A percentile compares a stretch with the other conserved stretches of the same genome.
Evolutionary conservation across 1,284 basidiomycete genomes (phyloP).

Genomic region (Ganoderma lingzhi): DNA sequence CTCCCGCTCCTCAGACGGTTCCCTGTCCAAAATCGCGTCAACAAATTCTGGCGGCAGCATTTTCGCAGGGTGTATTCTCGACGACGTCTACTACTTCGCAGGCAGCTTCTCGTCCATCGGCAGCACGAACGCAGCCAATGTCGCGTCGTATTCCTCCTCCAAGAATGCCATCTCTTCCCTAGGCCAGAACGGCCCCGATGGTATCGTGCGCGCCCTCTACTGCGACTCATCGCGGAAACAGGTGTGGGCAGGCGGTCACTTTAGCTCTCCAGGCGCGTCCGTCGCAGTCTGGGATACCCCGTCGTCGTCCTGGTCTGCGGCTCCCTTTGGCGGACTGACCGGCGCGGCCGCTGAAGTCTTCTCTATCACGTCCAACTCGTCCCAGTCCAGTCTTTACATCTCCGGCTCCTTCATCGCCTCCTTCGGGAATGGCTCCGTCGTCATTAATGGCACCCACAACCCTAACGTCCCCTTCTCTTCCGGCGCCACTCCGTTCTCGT

Average conservation of each 20-base stretch:
- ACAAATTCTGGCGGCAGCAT: slow-evolving; percentile 79
- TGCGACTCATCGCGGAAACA: slow-evolving; percentile 80
- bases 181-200: slow-evolving; percentile 71
- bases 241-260: slow-evolving; percentile 89
- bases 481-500: slow-evolving; percentile 87
- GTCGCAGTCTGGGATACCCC: slow-evolving; percentile 84
- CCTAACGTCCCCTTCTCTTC: slow-evolving; percentile 79
- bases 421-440: slow-evolving; percentile 66
- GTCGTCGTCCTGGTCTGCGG: slow-evolving; percentile 72
- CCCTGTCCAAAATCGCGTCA: slow-evolving; percentile 68
- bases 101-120: slow-evolving; percentile 80
- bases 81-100: slow-evolving; percentile 73
- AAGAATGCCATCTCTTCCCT: slow-evolving; percentile 67
- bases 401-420: slow-evolving; percentile 86
- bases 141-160: slow-evolving; percentile 77
- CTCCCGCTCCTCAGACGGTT: slow-evolving; percentile 68
- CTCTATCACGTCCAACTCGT: slow-evolving; percentile 80
- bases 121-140: slow-evolving; percentile 64
- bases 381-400: slow-evolving; percentile 83
- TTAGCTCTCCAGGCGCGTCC: slow-evolving; percentile 74
- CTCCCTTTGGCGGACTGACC: slow-evolving; percentile 86
- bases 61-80: slow-evolving; percentile 69
- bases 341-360: slow-evolving; percentile 76
- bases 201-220: slow-evolving; percentile 77
- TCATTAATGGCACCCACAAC: slow-evolving; percentile 72